These are phyloP conservation scores for Pseudopithomyces maydicus DNA, from an alignment of 2,329 filamentous ascomycete genomes.

Conservation along the genomic window DNA sequence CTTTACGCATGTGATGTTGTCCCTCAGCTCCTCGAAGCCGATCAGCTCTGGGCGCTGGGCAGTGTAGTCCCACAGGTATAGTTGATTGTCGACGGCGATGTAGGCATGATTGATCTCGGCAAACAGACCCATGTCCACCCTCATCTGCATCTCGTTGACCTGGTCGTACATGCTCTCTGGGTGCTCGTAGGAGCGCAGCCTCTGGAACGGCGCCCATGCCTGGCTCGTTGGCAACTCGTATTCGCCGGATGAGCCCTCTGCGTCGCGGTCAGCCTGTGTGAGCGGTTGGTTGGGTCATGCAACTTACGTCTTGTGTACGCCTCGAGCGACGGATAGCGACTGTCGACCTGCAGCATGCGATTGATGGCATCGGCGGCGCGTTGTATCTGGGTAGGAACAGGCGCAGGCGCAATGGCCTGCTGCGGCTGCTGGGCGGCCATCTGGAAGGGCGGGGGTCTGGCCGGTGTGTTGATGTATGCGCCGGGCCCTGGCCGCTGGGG, in stretches of 20 bases:
- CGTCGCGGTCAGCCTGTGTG: constrained; percentile 30
- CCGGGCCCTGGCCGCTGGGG: constrained; percentile 76
- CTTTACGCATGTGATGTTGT: constrained; percentile 89
- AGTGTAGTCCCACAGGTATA: constrained; percentile 98
- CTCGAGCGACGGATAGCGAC: constrained; percentile 85
- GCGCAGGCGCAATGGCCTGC: constrained; percentile 20
- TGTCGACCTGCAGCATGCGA: constrained; percentile 74
- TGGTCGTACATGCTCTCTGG: constrained; percentile 92
- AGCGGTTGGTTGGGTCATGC: not conserved
- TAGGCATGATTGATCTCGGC: constrained; percentile 94
- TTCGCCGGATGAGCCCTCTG: constrained; percentile 88
- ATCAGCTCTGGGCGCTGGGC: constrained; percentile 88
- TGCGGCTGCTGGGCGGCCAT: constrained; percentile 23
- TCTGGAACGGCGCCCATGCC: constrained; percentile 89
- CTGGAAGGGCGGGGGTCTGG: constrained; percentile 44
- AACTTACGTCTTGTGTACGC: constrained; percentile 82
- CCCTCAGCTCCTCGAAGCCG: constrained; percentile 86
- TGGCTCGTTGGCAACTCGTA: constrained; percentile 75
- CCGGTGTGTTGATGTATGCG: constrained; percentile 77
- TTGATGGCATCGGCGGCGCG: constrained; percentile 86
- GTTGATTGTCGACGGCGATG: constrained; percentile 91
- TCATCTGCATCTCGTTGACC: constrained; percentile 84
- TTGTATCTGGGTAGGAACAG: constrained; percentile 65
- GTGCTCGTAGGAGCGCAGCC: constrained; percentile 83
- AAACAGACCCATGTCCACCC: constrained; percentile 94